phyloP scores from a whole-genome alignment of 148 eudicot genomes.

The Suaeda aralocaspica region DNA sequence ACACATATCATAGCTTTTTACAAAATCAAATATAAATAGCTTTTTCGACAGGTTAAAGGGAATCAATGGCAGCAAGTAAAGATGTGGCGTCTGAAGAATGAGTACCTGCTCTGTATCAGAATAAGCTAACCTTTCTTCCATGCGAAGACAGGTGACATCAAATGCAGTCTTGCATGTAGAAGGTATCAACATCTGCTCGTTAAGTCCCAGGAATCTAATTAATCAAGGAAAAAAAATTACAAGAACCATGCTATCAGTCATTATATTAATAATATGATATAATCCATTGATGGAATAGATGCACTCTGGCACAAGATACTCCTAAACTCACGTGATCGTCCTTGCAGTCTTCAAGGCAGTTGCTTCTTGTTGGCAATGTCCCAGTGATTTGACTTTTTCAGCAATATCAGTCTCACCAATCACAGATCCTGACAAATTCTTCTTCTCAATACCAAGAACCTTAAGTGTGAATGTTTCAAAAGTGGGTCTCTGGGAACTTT shows the following conservation, averaged over 20 bases:
- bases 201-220: slow-evolving; percentile 75
- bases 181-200: slow-evolving; percentile 58
- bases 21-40: background rate
- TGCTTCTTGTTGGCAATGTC: slow-evolving; percentile 55
- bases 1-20: background rate
- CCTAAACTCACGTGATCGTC: slow-evolving; percentile 55
- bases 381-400: slow-evolving; percentile 51
- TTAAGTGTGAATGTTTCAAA: slow-evolving; percentile 48
- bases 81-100: background rate
- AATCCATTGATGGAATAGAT: no score
- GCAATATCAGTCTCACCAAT: slow-evolving; percentile 50
- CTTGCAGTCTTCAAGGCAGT: slow-evolving; percentile 68
- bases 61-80: background rate
- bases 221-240: slow-evolving; percentile 20
- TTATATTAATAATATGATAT: background rate
- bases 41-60: background rate
- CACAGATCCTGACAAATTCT: slow-evolving; percentile 17
- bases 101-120: slow-evolving; percentile 68
- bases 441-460: slow-evolving; percentile 46
- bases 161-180: slow-evolving; percentile 64
- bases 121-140: slow-evolving; percentile 88
- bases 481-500: slow-evolving; percentile 46
- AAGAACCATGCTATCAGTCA: background rate
- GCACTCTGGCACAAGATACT: no score
- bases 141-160: slow-evolving; percentile 74